Percentiles rank a stretch among this genome's conserved stretches.
Conservation (phyloP, 768 basidiomycete species). For the Russula sp. region DNA sequence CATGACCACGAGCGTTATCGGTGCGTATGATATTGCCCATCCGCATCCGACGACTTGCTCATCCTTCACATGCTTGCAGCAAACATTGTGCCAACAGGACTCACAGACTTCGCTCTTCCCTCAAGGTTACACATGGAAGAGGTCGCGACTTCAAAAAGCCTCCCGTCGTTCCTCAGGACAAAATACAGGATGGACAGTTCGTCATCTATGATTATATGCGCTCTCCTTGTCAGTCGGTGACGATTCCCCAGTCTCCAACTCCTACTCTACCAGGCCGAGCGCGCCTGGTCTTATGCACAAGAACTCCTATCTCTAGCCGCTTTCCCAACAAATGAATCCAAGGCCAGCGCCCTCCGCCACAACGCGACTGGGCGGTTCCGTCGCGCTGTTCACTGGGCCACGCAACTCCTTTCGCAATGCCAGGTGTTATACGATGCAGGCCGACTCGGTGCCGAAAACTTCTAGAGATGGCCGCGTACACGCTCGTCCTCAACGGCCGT, state of each 20-base stretch:
- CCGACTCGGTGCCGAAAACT: slow-evolving; percentile 56
- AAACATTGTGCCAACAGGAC: slow-evolving; percentile 92
- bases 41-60: not conserved
- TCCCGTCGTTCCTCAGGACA: slow-evolving; percentile 62
- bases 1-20: slow-evolving; percentile 85
- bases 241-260: slow-evolving; percentile 62
- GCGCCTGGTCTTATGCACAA: slow-evolving; percentile 89
- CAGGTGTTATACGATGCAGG: slow-evolving; percentile 56
- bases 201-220: slow-evolving; percentile 33
- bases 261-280: slow-evolving; percentile 84
- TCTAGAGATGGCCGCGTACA: slow-evolving; percentile 73
- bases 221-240: slow-evolving; percentile 23
- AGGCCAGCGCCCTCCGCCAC: slow-evolving; percentile 59
- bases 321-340: slow-evolving; percentile 40
- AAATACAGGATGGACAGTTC: slow-evolving; percentile 82
- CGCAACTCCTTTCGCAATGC: slow-evolving; percentile 69
- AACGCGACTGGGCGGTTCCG: slow-evolving; percentile 78
- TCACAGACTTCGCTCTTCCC: slow-evolving; percentile 77
- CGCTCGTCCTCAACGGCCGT: slow-evolving; percentile 77
- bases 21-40: slow-evolving; percentile 40
- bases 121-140: slow-evolving; percentile 85
- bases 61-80: slow-evolving; percentile 41
- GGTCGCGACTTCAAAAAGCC: slow-evolving; percentile 88
- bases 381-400: slow-evolving; percentile 74
- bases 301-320: slow-evolving; percentile 57